A percentile compares a stretch with the other conserved stretches of the same genome.
Conservation (phyloP, 164 flowering plant species). For the Vitis amurensis region DNA sequence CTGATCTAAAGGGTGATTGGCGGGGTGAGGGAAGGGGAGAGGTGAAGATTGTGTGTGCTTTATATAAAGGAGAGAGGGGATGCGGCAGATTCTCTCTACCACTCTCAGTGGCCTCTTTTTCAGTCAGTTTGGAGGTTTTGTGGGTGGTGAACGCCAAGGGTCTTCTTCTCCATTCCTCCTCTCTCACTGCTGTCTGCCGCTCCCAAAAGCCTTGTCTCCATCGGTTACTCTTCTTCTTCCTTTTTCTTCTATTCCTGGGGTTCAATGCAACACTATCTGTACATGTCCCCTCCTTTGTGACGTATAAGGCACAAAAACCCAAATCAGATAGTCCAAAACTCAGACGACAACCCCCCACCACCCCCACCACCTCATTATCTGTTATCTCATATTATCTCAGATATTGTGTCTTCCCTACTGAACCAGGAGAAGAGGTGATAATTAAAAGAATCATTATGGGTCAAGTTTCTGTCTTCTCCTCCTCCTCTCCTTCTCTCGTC, state of each 20-base stretch:
- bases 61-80: neutral
- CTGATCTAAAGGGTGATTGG: too few species aligned
- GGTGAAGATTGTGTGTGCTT: too few species aligned
- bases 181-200: slow-evolving; percentile 5
- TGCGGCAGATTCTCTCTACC: slow-evolving; percentile 19
- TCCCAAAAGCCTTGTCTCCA: slow-evolving; percentile 11
- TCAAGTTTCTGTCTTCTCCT: neutral
- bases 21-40: too few species aligned
- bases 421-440: too few species aligned
- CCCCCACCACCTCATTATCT: too few species aligned
- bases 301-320: neutral
- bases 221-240: slow-evolving; percentile 6
- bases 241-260: neutral
- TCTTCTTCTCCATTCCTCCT: slow-evolving; percentile 16
- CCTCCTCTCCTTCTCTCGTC: neutral
- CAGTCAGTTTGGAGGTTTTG: slow-evolving; percentile 5
- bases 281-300: too few species aligned
- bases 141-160: slow-evolving; percentile 1
- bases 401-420: too few species aligned
- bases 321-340: slow-evolving; percentile 4
- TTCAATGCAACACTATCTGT: neutral
- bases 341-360: slow-evolving; percentile 1
- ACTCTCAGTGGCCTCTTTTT: neutral
- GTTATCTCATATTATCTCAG: too few species aligned
- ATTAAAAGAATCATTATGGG: too few species aligned